Evolutionary conservation across 2,329 filamentous ascomycete genomes (phyloP), one percentile per base, ranked within the genome.

Genomic region (Hymenotorrendiella dingleyae): DNA sequence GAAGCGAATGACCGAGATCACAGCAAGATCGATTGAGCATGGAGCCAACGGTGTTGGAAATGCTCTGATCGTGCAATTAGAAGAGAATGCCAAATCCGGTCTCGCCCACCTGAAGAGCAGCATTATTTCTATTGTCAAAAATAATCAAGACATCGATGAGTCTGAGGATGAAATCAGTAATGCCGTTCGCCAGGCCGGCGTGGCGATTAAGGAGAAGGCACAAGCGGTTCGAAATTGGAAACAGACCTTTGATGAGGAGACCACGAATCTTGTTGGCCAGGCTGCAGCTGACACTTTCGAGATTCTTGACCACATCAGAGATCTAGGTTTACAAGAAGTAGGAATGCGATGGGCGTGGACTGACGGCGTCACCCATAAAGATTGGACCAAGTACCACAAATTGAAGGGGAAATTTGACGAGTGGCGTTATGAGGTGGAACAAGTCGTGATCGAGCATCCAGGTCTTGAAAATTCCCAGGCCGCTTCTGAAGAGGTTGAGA

Each of bases 381-480:
- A 98, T 63, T 98, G 93, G 93, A 80, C 84, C 46, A 93, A 91
- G 62, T 98, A 95, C 60, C 89, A 97, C 62, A 80, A 86, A 46
- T 72, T 98, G 45, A 94, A 86, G 68, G 78, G 76, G 41, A 83
- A 85, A 10, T 86, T 96, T 40, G 82, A 84, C 36, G 80, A 87
- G 56, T 96, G 91, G 89, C 84, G 86, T 42, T 73, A 78, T 26
- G 86, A 94, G 54, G 80, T 98, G 36, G 82, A 87, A 60, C 72
- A 80, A 45, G 76, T 90, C 40, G 85, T 88, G 28, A 75, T 84
- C 46, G 74, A 79, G 3, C 86, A 96, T 60, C 77, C 84, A 7
- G 80, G 78, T 20, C 71, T 96, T 10, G 68, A 73, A 16, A 69
- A 78, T 42, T 85, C 87, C 14, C 81, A 84, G 56, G 71, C 79